Conservation (phyloP, 768 basidiomycete genomes). For the Pulveroboletus sp. region DNA sequence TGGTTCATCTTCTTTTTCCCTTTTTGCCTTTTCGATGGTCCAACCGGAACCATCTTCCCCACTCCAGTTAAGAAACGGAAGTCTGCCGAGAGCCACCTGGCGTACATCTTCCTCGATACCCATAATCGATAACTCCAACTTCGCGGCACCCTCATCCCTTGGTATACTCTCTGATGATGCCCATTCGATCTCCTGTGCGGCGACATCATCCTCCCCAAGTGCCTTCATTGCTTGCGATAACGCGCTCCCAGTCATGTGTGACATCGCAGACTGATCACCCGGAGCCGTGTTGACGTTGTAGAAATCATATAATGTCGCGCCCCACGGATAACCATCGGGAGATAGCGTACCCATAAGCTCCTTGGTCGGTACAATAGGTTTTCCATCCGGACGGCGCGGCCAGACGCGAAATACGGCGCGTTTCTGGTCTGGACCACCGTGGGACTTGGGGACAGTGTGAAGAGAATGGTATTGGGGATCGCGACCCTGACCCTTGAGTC, state of each 20-base stretch:
- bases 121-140: conserved; percentile 16
- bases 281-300: conserved; percentile 15
- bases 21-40: too few species aligned
- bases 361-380: neutral
- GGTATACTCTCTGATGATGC: conserved; percentile 24
- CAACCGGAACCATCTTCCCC: too few species aligned
- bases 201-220: conserved; percentile 17
- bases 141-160: conserved; percentile 11
- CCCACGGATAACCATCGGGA: conserved; percentile 25
- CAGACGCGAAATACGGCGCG: conserved; percentile 23
- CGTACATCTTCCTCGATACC: too few species aligned
- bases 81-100: too few species aligned
- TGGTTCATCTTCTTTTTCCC: too few species aligned
- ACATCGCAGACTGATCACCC: accelerated
- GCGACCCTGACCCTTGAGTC: conserved; percentile 10
- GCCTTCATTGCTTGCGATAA: conserved; percentile 10
- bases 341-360: conserved; percentile 15
- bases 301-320: conserved; percentile 27
- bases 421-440: neutral
- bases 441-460: conserved; percentile 1
- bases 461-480: neutral
- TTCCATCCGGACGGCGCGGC: conserved; percentile 25
- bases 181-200: conserved; percentile 19
- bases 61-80: too few species aligned
- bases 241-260: conserved; percentile 20